Evolutionary conservation across 2,329 filamentous ascomycete genomes (phyloP).

Genomic region (Penicillium sp.): DNA sequence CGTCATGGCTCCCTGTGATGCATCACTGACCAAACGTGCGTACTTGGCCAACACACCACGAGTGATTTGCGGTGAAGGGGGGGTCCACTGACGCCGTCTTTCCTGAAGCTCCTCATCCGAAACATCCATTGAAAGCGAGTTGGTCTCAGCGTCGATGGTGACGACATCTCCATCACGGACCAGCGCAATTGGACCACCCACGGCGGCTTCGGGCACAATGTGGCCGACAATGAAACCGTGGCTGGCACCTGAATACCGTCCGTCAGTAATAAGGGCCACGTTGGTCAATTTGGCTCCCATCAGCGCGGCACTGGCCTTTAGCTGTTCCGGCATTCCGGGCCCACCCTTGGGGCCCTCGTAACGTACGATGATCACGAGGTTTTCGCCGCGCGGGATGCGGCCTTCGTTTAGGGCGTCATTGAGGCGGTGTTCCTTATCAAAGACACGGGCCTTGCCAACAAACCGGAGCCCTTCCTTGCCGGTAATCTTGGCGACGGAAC

Average conservation of each 20-base stretch:
- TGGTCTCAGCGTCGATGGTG: constrained; percentile 79
- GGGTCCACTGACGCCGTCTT: constrained; percentile 66
- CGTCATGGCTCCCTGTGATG: constrained; percentile 86
- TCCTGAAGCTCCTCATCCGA: constrained; percentile 67
- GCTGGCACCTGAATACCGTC: constrained; percentile 80
- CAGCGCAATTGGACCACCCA: constrained; percentile 81
- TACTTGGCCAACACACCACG: constrained; percentile 90
- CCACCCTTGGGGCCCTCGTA: constrained; percentile 94
- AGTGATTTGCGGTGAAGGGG: constrained; percentile 70
- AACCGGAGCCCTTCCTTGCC: constrained; percentile 89
- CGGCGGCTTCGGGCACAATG: constrained; percentile 83
- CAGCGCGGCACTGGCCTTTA: constrained; percentile 82
- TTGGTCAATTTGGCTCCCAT: constrained; percentile 90
- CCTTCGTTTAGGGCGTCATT: constrained; percentile 71
- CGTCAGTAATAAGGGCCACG: constrained; percentile 88
- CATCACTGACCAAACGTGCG: constrained; percentile 81
- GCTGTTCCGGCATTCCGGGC: constrained; percentile 93
- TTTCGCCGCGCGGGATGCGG: constrained; percentile 70
- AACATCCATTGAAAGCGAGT: constrained; percentile 70
- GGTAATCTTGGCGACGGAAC: constrained; percentile 93
- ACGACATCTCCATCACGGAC: constrained; percentile 77
- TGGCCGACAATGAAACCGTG: constrained; percentile 95
- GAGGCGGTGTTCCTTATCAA: constrained; percentile 80
- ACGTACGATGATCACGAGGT: constrained; percentile 83
- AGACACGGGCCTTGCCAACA: constrained; percentile 76